Evolutionary conservation across 495 filamentous ascomycete species (phyloP), one percentile per base, ranked within the genome.

Genomic region (Neurospora hispaniola): DNA sequence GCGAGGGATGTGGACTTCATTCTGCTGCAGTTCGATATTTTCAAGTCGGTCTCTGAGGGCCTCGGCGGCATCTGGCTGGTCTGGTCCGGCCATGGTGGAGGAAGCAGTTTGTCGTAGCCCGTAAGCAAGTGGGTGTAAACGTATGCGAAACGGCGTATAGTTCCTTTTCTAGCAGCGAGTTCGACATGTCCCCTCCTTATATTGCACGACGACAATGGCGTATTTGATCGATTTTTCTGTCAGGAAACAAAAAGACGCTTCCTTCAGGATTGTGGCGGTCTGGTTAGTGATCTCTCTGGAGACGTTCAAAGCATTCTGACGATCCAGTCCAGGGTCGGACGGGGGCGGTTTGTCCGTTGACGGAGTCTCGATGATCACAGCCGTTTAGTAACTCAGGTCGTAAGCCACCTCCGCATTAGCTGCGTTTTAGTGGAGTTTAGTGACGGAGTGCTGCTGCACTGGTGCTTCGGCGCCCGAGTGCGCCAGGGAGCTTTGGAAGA

Each of bases 11-110:
- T 71, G 70, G n/a, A 76, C 40, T 35, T 68, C 42, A 7, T 70
- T 75, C 42, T 73, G 74, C 62, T 76, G 78, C 70, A 73, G 23
- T 70, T 79, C 77, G 23, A 80, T 75, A n/a, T 74, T 70, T 23
- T 78, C 79, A 23, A 76, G 73, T 27, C 73, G 76, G 20, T 74
- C 74, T 42, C 74, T 74, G 35, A 76, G 62, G 35, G 73, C 71
- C 48, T 76, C 76, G 41, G 74, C 48, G 72, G 69, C 12, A 46
- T 72, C 69, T 42, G 23, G 48, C 27, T 42, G 77, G 73, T 69
- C 54, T 66, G 14, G 27, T 38, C n/a, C 42, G 31, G 66, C 71
- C 69, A 70, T 71, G 66, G 66, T 62, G 70, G 43, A 27, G 14
- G 44, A 59, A 59, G 43, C n/a, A 23, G 31, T n/a, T 38, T 68